A percentile compares a stretch with the other conserved stretches of the same genome.
Conservation (phyloP, 139 green algal genomes). For the Asterochloris erici region DNA sequence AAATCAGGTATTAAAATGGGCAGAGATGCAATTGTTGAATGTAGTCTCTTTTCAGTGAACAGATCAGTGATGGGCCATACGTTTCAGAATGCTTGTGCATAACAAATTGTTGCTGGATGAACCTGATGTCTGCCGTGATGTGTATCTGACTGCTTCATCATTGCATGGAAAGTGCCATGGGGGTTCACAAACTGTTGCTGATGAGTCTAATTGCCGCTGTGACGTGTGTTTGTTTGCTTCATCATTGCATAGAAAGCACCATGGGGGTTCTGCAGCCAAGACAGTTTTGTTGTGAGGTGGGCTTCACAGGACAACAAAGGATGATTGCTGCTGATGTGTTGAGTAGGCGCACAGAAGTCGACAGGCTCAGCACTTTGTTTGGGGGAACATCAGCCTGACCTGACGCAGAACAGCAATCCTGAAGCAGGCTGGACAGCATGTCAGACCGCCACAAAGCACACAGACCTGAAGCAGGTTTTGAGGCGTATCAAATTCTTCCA, state of each 20-base stretch:
- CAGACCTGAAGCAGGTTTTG: slow-evolving; percentile 13
- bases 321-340: not conserved
- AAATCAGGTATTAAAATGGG: too few relatives aligned
- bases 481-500: slow-evolving; percentile 64
- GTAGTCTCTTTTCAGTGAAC: too few relatives aligned
- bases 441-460: not conserved
- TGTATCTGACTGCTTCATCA: not conserved
- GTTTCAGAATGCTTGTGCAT: too few relatives aligned
- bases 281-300: not conserved
- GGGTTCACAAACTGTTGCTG: not conserved
- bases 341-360: not conserved
- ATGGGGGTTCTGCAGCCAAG: not conserved
- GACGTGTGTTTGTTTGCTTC: not conserved
- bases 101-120: too few relatives aligned
- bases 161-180: slow-evolving; percentile 4
- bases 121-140: too few relatives aligned
- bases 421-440: not conserved
- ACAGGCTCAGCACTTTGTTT: not conserved
- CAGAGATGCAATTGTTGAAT: too few relatives aligned
- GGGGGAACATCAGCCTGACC: not conserved
- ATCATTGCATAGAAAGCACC: slow-evolving; percentile 12
- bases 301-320: not conserved
- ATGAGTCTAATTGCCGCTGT: too few relatives aligned
- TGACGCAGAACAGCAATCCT: not conserved
- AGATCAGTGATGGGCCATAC: too few relatives aligned